Evolutionary conservation across 1,139 yeast genomes (phyloP), one percentile per base, ranked within the genome.

Genomic region (Protomyces inouyei): DNA sequence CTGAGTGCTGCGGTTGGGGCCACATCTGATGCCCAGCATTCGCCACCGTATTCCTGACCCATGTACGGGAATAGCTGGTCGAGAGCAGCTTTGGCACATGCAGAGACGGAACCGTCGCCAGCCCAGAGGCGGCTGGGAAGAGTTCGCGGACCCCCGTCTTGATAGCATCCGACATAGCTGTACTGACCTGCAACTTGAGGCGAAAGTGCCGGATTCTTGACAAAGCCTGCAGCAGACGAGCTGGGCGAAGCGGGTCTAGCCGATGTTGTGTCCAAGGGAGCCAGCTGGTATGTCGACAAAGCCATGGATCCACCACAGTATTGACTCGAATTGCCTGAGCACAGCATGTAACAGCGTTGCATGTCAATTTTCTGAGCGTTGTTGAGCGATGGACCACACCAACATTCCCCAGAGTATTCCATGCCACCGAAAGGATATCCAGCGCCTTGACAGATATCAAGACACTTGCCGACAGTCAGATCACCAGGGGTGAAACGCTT

Each of bases 321-420:
- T 21, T 59, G 51, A 12, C 60, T 36, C 14, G 40, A n/a, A 43
- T 52, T 61, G 38, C 66, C 66, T 10, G 60, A 16, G 35, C 66
- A 64, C 6, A 60, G 10, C 64, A 60, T 60, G 36, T 18, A 25
- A 36, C 66, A 64, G 5, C 40, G 16, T 16, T 45, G 37, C 14
- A 35, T 10, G 10, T 14, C 28, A 14, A 35, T 28, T 16, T 25
- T 10, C 8, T 23, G 12, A 8, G 60, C 35, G 10, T 46, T 40
- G 28, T 53, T 46, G 36, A 52, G 25, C 14, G 59, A 45, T 2
- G 37, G 48, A 10, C 64, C 64, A 46, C 64, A 59, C 60, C 55
- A 64, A 52, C 66, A 64, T 35, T 64, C 64, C 9, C 38, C 40
- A 25, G 54, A 46, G 45, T 53, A 60, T 32, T 64, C 66, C 37